Conservation (phyloP, 768 basidiomycete species). For the Rhizopogon roseolus region DNA sequence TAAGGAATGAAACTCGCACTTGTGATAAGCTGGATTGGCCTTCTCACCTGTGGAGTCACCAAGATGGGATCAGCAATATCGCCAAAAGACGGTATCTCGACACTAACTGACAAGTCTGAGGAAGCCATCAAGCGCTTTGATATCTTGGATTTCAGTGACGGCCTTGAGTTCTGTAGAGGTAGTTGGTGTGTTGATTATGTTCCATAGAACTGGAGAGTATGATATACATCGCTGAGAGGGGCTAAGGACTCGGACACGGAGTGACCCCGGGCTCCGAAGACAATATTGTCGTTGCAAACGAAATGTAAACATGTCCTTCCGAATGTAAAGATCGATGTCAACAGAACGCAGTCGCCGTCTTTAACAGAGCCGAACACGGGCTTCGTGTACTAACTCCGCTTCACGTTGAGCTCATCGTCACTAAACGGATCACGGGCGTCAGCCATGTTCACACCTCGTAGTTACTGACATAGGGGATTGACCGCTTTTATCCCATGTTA, state of each 20-base stretch:
- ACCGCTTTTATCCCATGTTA: not conserved
- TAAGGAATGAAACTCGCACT: conserved; percentile 29
- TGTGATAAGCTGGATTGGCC: conserved; percentile 53
- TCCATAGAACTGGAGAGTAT: not conserved
- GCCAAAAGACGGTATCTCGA: conserved; percentile 4
- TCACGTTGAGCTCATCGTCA: no score
- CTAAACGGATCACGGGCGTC: no score
- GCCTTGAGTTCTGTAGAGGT: conserved; percentile 14
- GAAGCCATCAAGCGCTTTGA: conserved; percentile 52
- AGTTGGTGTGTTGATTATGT: not conserved
- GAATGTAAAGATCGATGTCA: not conserved
- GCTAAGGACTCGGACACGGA: not conserved
- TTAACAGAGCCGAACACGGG: not conserved
- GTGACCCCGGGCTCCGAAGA: not conserved
- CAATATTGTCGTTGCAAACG: not conserved
- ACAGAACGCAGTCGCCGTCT: not conserved
- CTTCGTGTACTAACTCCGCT: no score
- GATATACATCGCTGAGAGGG: not conserved
- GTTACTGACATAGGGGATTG: no score
- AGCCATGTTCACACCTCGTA: no score
- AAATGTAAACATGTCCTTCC: not conserved
- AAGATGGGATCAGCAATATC: not conserved
- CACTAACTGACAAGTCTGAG: conserved; percentile 54
- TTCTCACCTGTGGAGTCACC: conserved; percentile 9
- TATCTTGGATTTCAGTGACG: conserved; percentile 51